Base-by-base conservation (phyloP, 1,139 yeast species). In the Yamadazyma songkhlaensis region DNA sequence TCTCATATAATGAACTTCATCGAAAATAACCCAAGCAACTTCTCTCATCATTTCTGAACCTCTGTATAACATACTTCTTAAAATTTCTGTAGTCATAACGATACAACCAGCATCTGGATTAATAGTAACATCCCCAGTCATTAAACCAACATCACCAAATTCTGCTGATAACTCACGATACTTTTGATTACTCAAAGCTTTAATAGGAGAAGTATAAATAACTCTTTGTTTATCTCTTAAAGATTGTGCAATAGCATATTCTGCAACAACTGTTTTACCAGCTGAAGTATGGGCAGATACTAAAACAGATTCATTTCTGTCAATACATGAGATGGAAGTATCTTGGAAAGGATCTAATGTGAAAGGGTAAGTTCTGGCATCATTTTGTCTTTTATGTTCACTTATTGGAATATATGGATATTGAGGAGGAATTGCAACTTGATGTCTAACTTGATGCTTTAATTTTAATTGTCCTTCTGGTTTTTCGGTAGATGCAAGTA, bases 281-380 rank as follows among this genome's bases (percentile, higher is more conserved):
- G 98, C 98, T 23, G 97, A 90, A 0, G 98, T 90, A 56, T 92
- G 99, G 0, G 99, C 99, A 17, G 97, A 90, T 2, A 92, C 97
- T 51, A 92, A 74, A 8, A 92, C 99, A n/a, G 96, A 84, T 59
- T 92, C 97, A 46, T 85, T 81, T 54, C 96, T 77, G 57, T 92
- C 97, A 45, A 92, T 84, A 61, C 96, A 92, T 29, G 95, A 88
- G 40, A 92, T 82, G 8, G 98, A 89, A 28, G 95, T 92, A 47
- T 92, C 95, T 62, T 92, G 99, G 70, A 92, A 92, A 25, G 96
- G 95, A 71, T 92, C 99, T 45, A 92, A 74, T 2, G 81, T 79
- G 61, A 92, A 92, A 0, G 97, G 97, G 64, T 94, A 92, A 0
- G 82, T 79, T 48, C 97, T 72, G 2, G 97, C 98, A 50, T 84